phyloP scores from a whole-genome alignment of 2,329 filamentous ascomycete genomes.

The Rutstroemia sp. region DNA sequence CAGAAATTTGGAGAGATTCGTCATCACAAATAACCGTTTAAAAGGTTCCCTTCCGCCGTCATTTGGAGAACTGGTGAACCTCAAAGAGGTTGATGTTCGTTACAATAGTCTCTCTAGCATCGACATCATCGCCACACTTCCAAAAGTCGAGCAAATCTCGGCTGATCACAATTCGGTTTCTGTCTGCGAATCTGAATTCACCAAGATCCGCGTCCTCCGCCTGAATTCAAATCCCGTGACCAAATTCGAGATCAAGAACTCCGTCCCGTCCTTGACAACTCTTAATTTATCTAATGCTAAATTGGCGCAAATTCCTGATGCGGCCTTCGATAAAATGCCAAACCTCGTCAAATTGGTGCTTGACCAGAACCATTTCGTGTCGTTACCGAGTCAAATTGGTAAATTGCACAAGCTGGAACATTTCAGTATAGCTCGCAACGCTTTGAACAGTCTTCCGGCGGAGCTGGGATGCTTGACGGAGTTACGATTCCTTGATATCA shows the following conservation, averaged over 20 bases:
- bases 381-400: conserved; percentile 77
- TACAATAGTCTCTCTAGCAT: conserved; percentile 89
- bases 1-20: conserved; percentile 74
- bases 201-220: conserved; percentile 73
- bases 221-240: conserved; percentile 95
- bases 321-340: conserved; percentile 78
- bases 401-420: conserved; percentile 77
- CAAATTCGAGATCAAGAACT: conserved; percentile 73
- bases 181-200: conserved; percentile 82
- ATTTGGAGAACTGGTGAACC: conserved; percentile 64
- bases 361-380: conserved; percentile 94
- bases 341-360: conserved; percentile 82
- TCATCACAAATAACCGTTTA: conserved; percentile 92
- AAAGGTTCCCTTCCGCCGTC: conserved; percentile 65
- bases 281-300: conserved; percentile 90
- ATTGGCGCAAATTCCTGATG: conserved; percentile 78
- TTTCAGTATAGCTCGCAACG: conserved; percentile 82
- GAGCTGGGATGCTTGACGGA: conserved; percentile 86
- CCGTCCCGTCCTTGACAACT: conserved; percentile 74
- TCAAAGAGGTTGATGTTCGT: conserved; percentile 89
- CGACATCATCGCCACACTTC: conserved; percentile 76
- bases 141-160: conserved; percentile 78
- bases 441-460: conserved; percentile 71
- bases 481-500: conserved; percentile 76
- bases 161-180: conserved; percentile 92